Evolutionary conservation across 2,329 filamentous ascomycete species (phyloP).

Genomic region (Penicillium hordei): DNA sequence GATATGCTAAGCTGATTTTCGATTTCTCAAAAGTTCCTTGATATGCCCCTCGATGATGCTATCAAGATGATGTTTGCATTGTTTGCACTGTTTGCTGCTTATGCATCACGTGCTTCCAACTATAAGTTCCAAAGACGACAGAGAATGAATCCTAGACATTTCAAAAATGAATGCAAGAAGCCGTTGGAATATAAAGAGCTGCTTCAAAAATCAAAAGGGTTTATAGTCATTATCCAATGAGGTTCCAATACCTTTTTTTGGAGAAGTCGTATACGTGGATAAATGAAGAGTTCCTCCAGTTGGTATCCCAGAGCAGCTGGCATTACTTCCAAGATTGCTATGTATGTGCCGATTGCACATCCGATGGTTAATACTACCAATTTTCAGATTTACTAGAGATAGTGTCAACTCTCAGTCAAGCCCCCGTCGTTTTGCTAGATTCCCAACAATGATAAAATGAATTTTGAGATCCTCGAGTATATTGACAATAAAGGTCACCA

Average conservation of each 20-base stretch:
- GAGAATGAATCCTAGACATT: background rate
- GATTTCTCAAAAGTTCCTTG: background rate
- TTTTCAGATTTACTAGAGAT: background rate
- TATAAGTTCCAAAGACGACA: background rate
- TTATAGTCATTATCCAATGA: accelerated
- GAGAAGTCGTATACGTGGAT: background rate
- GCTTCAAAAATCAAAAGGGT: background rate
- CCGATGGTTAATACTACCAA: no score
- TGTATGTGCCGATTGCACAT: background rate
- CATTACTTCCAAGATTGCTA: background rate
- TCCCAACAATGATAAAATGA: background rate
- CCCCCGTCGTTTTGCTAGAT: background rate
- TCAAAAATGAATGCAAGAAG: background rate
- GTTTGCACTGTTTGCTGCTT: slow-evolving; percentile 4
- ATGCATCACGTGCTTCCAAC: background rate
- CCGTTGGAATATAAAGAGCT: background rate
- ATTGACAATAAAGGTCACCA: background rate
- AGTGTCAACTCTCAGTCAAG: background rate
- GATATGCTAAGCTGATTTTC: background rate
- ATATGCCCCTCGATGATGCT: slow-evolving; percentile 22
- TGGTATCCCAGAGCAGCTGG: background rate
- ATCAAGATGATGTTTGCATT: slow-evolving; percentile 9
- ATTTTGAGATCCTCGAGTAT: background rate
- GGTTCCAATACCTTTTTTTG: background rate
- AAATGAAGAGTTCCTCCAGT: background rate